Conservation (phyloP, 352 stramenopile genomes). For the Phytophthora europaea region DNA sequence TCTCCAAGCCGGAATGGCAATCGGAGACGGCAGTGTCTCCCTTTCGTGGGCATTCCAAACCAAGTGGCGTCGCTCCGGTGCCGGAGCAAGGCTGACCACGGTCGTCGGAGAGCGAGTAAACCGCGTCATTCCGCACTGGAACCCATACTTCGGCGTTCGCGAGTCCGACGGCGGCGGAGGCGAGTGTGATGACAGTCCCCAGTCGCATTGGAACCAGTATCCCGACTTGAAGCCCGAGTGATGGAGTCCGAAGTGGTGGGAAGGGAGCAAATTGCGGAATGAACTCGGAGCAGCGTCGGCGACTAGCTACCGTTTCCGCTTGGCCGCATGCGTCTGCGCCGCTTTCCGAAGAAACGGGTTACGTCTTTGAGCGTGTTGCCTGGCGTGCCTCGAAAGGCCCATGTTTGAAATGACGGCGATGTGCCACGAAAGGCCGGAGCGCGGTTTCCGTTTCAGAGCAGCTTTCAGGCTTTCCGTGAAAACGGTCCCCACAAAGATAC, state of each 20-base stretch:
- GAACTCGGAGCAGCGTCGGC: not conserved
- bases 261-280: slow-evolving; percentile 1
- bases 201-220: slow-evolving; percentile 1
- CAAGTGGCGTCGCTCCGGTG: not conserved
- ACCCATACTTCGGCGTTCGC: not conserved
- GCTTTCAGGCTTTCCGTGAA: not conserved
- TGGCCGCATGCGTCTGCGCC: not conserved
- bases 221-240: not conserved
- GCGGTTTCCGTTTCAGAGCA: not conserved
- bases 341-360: not conserved
- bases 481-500: not conserved
- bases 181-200: not conserved
- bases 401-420: not conserved
- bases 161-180: not conserved
- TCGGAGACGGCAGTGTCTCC: not conserved
- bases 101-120: not conserved
- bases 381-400: not conserved
- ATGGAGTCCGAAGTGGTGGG: not conserved
- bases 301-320: not conserved
- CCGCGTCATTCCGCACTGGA: not conserved
- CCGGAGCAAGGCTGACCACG: not conserved
- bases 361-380: not conserved
- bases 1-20: not conserved
- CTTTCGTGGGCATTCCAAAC: not conserved
- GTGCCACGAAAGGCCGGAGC: not conserved